Percentiles rank a stretch among this genome's conserved stretches.
These are phyloP conservation scores for Penicillium argentinense DNA, from an alignment of 495 filamentous ascomycete genomes.

Conservation along the genomic window DNA sequence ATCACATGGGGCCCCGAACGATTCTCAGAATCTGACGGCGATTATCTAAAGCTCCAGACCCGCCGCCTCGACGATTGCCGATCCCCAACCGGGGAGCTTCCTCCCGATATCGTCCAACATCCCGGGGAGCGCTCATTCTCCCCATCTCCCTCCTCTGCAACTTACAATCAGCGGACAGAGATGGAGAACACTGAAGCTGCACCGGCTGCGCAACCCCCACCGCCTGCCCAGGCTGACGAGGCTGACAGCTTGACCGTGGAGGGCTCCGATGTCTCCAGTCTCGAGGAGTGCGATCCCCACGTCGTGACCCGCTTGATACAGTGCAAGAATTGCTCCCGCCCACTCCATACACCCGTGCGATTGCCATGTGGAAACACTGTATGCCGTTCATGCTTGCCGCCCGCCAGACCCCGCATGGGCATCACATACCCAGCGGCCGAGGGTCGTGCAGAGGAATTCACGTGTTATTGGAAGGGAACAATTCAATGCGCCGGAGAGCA, in stretches of 20 bases:
- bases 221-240: conserved; percentile 6
- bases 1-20: too few species aligned
- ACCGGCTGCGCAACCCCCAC: not conserved
- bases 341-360: conserved; percentile 66
- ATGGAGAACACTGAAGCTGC: conserved; percentile 33
- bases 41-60: conserved; percentile 31
- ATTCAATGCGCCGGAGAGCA: conserved; percentile 64
- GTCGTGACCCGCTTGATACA: conserved; percentile 69
- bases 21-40: not conserved
- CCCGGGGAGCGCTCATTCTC: not conserved
- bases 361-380: conserved; percentile 81
- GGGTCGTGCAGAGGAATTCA: conserved; percentile 64
- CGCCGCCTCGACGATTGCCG: conserved; percentile 22
- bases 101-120: conserved; percentile 6
- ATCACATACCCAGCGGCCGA: conserved; percentile 72
- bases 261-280: conserved; percentile 13
- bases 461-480: conserved; percentile 61
- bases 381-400: conserved; percentile 74
- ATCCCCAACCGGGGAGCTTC: conserved; percentile 15
- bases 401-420: conserved; percentile 56
- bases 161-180: conserved; percentile 2
- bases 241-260: conserved; percentile 7
- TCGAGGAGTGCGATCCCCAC: conserved; percentile 42
- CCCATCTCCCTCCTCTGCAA: not conserved
- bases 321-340: conserved; percentile 71